Base-by-base conservation (phyloP, 352 stramenopile genomes). In the Phytophthora sp. region DNA sequence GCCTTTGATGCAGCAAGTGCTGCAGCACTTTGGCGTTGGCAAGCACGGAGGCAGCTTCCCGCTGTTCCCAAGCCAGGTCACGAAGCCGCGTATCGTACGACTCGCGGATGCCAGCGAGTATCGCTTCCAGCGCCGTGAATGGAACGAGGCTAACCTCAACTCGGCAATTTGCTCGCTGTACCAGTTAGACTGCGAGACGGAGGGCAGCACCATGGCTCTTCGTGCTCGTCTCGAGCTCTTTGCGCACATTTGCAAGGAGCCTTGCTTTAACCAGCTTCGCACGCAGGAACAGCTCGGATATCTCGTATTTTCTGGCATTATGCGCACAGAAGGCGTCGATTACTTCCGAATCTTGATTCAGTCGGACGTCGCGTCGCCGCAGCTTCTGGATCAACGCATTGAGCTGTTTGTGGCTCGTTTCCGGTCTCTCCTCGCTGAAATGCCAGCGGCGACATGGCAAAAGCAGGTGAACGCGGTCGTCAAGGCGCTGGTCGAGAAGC, bases 261-360 rank as follows among this genome's bases (percentile, higher is more conserved):
- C 89, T 11, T 94, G 83, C 59, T 98, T 97, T 73, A 91, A 97
- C 70, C 84, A 97, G 53, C 77, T 98, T n/a, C 88, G 93, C n/a
- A 98, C 93, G 8, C 82, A 95, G 65, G 90, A 98, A 68, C 91
- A 97, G 66, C 80, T 98, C 2, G 93, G 93, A 4, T 98, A 97
- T 51, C 82, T 96, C 20, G 89, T 97, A 9, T 94, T 90, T 47
- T 90, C 73, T 1, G 80, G 74, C 11, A 63, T 78, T 8, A 69
- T 80, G 53, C 61, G 71, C 18, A 70, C 72, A 0, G 70, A 88
- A 39, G 80, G 81, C 35, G 69, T 92, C 26, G 71, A 84, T 33
- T 88, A 80, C 54, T 89, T 93, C 59, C 84, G 82, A n/a, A 69
- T 94, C 39, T 72, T 95, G n/a, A 70, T 95, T 13, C 87, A 96